Evolutionary conservation across 2,329 filamentous ascomycete genomes (phyloP), one percentile per base, ranked within the genome.

Genomic region (Curvularia lunata): DNA sequence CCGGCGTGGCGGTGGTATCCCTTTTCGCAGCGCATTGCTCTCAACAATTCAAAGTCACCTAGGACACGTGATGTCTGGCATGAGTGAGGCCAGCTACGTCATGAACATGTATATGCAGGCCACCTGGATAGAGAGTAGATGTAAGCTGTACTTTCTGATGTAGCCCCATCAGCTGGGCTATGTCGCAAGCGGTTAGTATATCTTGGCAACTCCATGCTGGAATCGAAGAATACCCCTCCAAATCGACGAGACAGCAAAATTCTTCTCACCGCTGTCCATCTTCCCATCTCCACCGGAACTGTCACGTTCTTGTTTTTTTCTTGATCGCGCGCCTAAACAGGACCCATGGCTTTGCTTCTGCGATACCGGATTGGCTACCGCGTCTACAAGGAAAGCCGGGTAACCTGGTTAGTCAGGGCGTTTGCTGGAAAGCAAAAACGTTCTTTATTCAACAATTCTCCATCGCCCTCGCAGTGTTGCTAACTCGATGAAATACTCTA

Each of bases 401-500:
- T 46, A 52, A 46, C 58, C 43, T 37, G 52, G 51, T 40, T 40
- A 49, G 40, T 40, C 48, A 43, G 58, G 27, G 47, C 52, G 52
- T 55, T 47, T 30, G 46, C 42, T 51, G 47, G 45, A 41, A 30
- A 61, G 48, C 40, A 56, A 54, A 56, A 52, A 59, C 52, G 58
- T 65, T 53, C 59, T 61, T 46, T 53, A 32, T 47, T 34, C 61
- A 50, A 53, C 28, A 32, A 42, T 38, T 43, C 21, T 37, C 38
- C 41, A 45, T 41, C 48, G 49, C 32, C 41, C 47, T 43, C 52
- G 51, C 58, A 64, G 56, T 56, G 49, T 62, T 61, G 64, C 71
- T 71, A 62, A 72, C 58, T 43, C 42, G 50, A 50, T 41, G 60
- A 49, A 50, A 52, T 27, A 13, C 23, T 49, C 41, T 54, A 67